These are phyloP conservation scores for Trichophyton mentagrophytes DNA, from an alignment of 2,329 filamentous ascomycete species.

Conservation along the genomic window DNA sequence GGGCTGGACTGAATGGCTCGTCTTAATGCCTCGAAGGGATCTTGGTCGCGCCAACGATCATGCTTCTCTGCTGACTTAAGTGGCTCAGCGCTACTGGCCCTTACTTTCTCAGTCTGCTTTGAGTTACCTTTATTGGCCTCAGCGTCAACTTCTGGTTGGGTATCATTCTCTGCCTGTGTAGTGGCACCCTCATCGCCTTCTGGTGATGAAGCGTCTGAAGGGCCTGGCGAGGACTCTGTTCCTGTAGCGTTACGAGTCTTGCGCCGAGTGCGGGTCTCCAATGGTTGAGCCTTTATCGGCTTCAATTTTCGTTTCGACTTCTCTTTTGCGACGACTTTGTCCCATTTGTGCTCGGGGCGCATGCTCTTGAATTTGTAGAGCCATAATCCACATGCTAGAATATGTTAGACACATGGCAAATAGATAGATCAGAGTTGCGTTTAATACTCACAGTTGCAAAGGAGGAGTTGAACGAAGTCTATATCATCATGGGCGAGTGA, in stretches of 20 bases:
- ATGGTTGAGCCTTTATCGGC: slow-evolving; percentile 25
- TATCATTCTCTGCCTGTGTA: slow-evolving; percentile 16
- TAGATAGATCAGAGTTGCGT: not conserved
- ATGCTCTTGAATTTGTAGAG: slow-evolving; percentile 77
- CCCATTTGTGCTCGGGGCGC: slow-evolving; percentile 74
- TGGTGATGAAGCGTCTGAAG: slow-evolving; percentile 12
- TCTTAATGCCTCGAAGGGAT: slow-evolving; percentile 35
- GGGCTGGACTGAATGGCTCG: slow-evolving; percentile 52
- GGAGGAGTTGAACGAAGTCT: slow-evolving; percentile 57
- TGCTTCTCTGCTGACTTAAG: slow-evolving; percentile 24
- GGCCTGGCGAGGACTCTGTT: slow-evolving; percentile 22
- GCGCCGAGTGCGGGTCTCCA: slow-evolving; percentile 12
- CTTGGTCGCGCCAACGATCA: slow-evolving; percentile 27
- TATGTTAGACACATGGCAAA: slow-evolving; percentile 19
- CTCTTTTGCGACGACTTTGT: slow-evolving; percentile 40
- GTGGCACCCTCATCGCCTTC: slow-evolving; percentile 14
- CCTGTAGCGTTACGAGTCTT: slow-evolving; percentile 18
- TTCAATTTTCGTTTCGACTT: slow-evolving; percentile 27
- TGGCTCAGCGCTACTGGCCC: slow-evolving; percentile 38
- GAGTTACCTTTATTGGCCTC: slow-evolving; percentile 19
- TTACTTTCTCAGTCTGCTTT: slow-evolving; percentile 29
- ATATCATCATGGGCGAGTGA: slow-evolving; percentile 53
- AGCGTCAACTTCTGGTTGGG: slow-evolving; percentile 5
- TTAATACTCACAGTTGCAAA: slow-evolving; percentile 68
- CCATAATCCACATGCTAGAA: slow-evolving; percentile 75